Conservation (phyloP, 306 rosid species). For the Trifolium repens region DNA sequence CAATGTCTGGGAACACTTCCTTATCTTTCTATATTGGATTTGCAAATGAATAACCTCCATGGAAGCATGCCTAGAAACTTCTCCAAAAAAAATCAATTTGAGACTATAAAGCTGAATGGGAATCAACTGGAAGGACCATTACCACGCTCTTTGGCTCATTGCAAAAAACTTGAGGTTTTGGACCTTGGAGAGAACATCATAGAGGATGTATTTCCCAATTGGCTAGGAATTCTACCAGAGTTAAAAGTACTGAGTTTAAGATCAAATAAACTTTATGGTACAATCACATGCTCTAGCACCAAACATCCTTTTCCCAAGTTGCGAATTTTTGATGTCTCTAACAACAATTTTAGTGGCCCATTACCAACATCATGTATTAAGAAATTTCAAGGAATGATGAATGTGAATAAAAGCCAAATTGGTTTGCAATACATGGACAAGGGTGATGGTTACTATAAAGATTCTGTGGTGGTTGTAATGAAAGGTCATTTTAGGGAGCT, state of each 20-base stretch:
- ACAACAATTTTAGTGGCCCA: constrained; percentile 43
- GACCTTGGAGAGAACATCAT: constrained; percentile 48
- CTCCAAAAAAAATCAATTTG: neutral
- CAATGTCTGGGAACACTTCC: constrained; percentile 28
- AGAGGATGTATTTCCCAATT: constrained; percentile 41
- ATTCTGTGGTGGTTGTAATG: constrained; percentile 15
- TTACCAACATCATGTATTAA: constrained; percentile 41
- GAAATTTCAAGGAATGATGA: constrained; percentile 46
- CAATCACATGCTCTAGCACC: constrained; percentile 12
- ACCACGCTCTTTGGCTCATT: constrained; percentile 34
- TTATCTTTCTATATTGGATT: constrained; percentile 30
- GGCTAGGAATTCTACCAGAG: constrained; percentile 40
- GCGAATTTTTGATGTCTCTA: constrained; percentile 48
- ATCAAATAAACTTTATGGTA: constrained; percentile 50
- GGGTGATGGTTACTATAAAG: rapidly evolving
- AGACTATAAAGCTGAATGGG: constrained; percentile 37
- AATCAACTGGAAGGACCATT: constrained; percentile 48
- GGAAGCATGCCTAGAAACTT: constrained; percentile 36
- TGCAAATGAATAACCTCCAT: constrained; percentile 41
- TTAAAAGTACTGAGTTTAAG: constrained; percentile 47
- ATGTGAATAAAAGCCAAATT: neutral
- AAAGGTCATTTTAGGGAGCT: too few relatives aligned
- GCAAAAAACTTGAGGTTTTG: constrained; percentile 29
- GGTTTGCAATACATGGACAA: neutral
- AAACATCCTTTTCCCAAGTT: constrained; percentile 29